These are phyloP conservation scores for Podaxis rugospora DNA, from an alignment of 768 basidiomycete species.

Conservation along the genomic window DNA sequence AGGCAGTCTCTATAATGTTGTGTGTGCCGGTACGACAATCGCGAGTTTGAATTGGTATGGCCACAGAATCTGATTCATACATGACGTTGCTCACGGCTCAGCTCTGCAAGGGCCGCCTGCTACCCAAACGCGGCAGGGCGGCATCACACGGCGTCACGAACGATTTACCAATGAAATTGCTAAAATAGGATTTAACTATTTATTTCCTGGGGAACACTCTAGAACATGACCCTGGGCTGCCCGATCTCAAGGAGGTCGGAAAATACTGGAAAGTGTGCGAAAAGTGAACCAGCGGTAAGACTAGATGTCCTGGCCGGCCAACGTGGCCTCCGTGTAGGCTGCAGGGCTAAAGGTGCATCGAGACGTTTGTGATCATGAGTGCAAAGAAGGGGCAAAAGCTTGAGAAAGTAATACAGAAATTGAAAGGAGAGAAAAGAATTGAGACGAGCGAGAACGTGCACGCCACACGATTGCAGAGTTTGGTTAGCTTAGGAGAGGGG, in stretches of 20 bases:
- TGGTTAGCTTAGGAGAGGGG: slow-evolving; percentile 3
- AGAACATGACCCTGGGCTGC: background rate
- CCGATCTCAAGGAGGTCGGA: background rate
- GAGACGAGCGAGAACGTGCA: slow-evolving; percentile 16
- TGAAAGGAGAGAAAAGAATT: background rate
- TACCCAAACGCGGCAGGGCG: background rate
- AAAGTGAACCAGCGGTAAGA: too few relatives aligned
- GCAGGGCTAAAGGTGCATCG: background rate
- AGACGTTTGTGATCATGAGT: background rate
- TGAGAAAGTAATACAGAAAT: background rate
- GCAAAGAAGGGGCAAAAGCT: background rate
- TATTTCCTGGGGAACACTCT: background rate
- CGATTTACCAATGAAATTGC: background rate
- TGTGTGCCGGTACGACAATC: background rate
- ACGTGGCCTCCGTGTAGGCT: background rate
- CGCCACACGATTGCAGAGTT: slow-evolving; percentile 24
- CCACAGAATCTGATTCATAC: slow-evolving; percentile 6
- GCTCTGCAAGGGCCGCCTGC: background rate
- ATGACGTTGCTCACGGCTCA: background rate
- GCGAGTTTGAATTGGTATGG: slow-evolving; percentile 1
- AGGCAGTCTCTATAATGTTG: background rate
- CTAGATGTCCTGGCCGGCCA: background rate
- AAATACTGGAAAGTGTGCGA: too few relatives aligned
- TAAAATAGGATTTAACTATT: slow-evolving; percentile 2
- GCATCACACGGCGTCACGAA: background rate